phyloP scores from a whole-genome alignment of 2,329 filamentous ascomycete genomes.

The Pseudogymnoascus sp. region DNA sequence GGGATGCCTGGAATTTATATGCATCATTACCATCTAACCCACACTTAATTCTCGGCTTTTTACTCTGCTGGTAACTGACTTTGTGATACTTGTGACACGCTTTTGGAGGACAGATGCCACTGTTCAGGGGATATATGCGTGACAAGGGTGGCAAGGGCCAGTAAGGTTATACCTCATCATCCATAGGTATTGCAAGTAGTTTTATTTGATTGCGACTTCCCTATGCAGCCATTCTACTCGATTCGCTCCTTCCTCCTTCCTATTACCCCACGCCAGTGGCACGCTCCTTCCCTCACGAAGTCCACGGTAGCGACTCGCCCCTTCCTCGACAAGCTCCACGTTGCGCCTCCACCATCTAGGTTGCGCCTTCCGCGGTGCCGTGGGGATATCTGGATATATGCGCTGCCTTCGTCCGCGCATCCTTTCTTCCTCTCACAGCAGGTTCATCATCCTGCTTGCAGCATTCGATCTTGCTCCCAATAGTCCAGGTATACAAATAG shows the following conservation, averaged over 20 bases:
- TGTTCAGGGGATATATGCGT: not conserved
- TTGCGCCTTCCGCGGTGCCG: not conserved
- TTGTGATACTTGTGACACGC: not conserved
- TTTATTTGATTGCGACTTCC: not conserved
- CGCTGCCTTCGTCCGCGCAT: not conserved
- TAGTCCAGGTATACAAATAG: conserved; percentile 4
- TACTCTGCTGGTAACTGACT: not conserved
- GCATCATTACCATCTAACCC: conserved; percentile 4
- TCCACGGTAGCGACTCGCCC: not conserved
- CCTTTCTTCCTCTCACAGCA: not conserved
- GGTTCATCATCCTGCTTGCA: not conserved
- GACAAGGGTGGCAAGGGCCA: not conserved
- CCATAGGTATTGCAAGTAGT: not conserved
- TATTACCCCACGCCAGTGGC: not conserved
- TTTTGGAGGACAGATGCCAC: not conserved
- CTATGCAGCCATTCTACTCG: not conserved
- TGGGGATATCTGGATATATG: not conserved
- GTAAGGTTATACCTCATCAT: not conserved
- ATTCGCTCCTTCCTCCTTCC: not conserved
- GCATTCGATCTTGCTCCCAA: not conserved
- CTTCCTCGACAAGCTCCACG: not conserved
- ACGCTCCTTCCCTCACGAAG: not conserved
- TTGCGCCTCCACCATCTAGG: not conserved
- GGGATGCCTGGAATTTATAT: not conserved
- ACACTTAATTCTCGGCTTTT: not conserved